Evolutionary conservation across 305 asterid species (phyloP).

Genomic region (Fraxinus sp.): DNA sequence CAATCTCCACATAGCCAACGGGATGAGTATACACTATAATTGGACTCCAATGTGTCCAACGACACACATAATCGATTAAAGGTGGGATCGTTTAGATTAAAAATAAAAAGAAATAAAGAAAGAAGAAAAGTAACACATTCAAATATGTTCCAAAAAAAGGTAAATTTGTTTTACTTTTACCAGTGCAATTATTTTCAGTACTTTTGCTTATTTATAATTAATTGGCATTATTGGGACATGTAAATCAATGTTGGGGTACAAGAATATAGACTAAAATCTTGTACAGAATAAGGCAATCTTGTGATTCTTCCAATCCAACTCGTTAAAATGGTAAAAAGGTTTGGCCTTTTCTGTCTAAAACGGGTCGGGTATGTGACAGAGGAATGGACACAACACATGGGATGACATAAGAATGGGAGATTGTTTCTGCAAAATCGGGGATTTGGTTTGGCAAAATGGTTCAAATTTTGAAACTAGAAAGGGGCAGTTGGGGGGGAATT

Average conservation of each 20-base stretch:
- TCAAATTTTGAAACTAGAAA: slow-evolving; percentile 28
- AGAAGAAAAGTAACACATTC: neutral
- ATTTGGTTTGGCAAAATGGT: slow-evolving; percentile 17
- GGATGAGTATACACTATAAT: neutral
- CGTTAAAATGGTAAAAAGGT: neutral
- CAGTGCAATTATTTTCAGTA: neutral
- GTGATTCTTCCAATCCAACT: neutral
- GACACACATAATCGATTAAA: neutral
- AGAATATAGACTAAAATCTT: neutral
- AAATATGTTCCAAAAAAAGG: neutral
- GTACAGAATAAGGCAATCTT: neutral
- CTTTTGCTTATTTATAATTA: neutral
- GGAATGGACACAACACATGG: slow-evolving; percentile 22
- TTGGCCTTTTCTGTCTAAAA: slow-evolving; percentile 18
- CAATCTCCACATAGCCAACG: neutral
- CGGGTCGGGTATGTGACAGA: slow-evolving; percentile 26
- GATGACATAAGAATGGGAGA: slow-evolving; percentile 18
- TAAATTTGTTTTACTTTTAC: neutral
- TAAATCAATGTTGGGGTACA: neutral
- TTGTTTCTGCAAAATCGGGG: slow-evolving; percentile 31
- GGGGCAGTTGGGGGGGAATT: neutral
- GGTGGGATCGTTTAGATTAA: neutral
- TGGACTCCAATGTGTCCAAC: neutral
- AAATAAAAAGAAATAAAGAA: neutral
- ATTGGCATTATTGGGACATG: neutral